A percentile compares a stretch with the other conserved stretches of the same genome.
Evolutionary conservation across 176 grass and related monocot species (phyloP).

Genomic region (Triticum monococcum): DNA sequence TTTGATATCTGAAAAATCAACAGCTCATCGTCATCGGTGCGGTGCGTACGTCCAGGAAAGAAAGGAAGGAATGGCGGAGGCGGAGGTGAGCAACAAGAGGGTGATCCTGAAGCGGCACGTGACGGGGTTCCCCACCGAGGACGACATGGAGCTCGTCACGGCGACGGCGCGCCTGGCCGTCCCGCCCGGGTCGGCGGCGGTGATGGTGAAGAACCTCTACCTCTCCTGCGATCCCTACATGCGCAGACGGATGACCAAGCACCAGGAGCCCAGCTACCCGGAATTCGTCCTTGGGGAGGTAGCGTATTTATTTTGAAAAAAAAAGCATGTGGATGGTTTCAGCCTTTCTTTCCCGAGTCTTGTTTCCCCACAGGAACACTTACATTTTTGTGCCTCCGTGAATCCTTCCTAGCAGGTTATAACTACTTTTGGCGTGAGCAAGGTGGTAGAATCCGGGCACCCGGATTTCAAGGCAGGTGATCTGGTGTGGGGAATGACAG

Average conservation of each 20-base stretch:
- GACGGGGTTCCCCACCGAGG: conserved; percentile 6
- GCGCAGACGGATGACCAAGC: conserved; percentile 46
- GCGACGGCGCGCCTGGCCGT: conserved; percentile 4
- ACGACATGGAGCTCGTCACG: not conserved
- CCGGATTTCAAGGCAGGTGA: not conserved
- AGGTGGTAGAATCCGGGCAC: conserved; percentile 22
- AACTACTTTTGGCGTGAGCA: conserved; percentile 43
- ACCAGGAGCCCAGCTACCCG: conserved; percentile 15
- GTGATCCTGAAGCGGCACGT: conserved; percentile 52
- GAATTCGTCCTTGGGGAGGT: conserved; percentile 31
- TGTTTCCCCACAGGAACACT: too few species aligned
- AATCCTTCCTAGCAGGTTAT: not conserved
- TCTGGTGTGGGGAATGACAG: conserved; percentile 20
- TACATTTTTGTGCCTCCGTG: not conserved
- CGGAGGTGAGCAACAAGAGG: conserved; percentile 23
- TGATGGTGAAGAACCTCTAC: conserved; percentile 60
- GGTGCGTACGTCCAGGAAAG: too few species aligned
- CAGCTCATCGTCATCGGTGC: not conserved
- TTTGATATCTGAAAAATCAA: not conserved
- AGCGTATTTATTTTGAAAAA: not conserved
- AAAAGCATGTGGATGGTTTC: not conserved
- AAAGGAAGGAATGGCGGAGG: not conserved
- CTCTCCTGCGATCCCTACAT: conserved; percentile 67
- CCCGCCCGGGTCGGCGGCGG: not conserved
- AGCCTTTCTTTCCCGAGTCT: not conserved